Conservation (phyloP, 371 early-diverging fungal genomes). For the Blakeslea trispora region DNA sequence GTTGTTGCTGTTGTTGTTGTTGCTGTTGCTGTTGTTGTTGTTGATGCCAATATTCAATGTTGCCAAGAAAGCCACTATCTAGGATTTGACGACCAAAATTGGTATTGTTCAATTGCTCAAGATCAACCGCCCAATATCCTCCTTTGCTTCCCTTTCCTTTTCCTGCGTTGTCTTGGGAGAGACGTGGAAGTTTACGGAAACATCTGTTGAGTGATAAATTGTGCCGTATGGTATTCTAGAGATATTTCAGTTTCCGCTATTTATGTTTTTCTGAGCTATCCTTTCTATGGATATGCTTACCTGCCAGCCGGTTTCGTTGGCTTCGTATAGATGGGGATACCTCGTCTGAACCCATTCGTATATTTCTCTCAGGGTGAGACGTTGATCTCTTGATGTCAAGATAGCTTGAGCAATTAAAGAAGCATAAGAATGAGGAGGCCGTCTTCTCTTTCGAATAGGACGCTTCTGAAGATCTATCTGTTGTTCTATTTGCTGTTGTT, state of each 20-base stretch:
- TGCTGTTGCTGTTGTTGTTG: constrained; percentile 32
- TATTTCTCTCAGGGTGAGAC: constrained; percentile 68
- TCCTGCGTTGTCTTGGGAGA: constrained; percentile 35
- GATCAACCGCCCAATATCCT: constrained; percentile 66
- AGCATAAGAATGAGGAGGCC: constrained; percentile 76
- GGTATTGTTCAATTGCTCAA: constrained; percentile 42
- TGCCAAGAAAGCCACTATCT: constrained; percentile 40
- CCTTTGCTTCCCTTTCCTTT: constrained; percentile 48
- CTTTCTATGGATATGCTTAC: constrained; percentile 19
- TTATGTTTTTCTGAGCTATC: not conserved
- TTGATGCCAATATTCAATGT: constrained; percentile 43
- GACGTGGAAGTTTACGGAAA: constrained; percentile 65
- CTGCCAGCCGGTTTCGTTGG: constrained; percentile 72
- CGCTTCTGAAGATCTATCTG: constrained; percentile 22
- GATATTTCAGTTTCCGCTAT: no score
- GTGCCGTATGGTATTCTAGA: constrained; percentile 82
- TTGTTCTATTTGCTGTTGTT: constrained; percentile 20
- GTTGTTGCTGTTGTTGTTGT: constrained; percentile 22
- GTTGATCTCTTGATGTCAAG: constrained; percentile 49
- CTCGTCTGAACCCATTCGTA: constrained; percentile 69
- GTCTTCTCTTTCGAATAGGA: constrained; percentile 45
- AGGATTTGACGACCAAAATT: constrained; percentile 45
- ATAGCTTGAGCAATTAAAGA: constrained; percentile 76
- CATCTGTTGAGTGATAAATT: constrained; percentile 72
- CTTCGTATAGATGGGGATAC: constrained; percentile 68